Evolutionary conservation across 768 basidiomycete species (phyloP).

Genomic region (Mycena vitilis): DNA sequence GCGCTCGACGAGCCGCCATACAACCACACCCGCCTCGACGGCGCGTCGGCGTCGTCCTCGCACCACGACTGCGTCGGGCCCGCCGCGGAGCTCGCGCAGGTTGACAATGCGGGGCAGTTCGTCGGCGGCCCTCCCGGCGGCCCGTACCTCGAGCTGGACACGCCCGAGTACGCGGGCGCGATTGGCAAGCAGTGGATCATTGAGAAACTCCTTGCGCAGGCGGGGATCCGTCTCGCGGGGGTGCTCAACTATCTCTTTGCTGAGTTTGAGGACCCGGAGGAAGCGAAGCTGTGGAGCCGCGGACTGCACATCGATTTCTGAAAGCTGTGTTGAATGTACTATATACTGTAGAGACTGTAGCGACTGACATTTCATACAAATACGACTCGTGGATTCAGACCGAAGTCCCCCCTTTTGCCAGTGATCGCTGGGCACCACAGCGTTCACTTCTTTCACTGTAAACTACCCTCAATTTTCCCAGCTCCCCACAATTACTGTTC

Average conservation of each 20-base stretch:
- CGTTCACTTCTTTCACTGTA: too few relatives aligned
- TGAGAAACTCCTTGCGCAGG: slow-evolving; percentile 86
- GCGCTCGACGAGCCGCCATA: slow-evolving; percentile 69
- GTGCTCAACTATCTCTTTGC: slow-evolving; percentile 82
- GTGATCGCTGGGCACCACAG: too few relatives aligned
- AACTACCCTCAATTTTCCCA: too few relatives aligned
- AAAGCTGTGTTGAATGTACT: not conserved
- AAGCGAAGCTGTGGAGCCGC: slow-evolving; percentile 24
- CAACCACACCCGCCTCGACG: slow-evolving; percentile 38
- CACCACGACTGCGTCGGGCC: not conserved
- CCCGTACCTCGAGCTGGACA: slow-evolving; percentile 78
- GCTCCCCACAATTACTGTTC: too few relatives aligned
- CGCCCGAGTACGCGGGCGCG: slow-evolving; percentile 78
- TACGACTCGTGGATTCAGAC: not conserved
- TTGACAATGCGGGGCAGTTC: slow-evolving; percentile 34
- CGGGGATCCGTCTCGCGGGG: slow-evolving; percentile 85
- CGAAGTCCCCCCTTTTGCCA: too few relatives aligned
- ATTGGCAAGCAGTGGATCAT: slow-evolving; percentile 77
- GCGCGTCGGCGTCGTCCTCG: slow-evolving; percentile 6
- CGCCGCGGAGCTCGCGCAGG: slow-evolving; percentile 24
- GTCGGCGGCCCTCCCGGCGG: slow-evolving; percentile 19
- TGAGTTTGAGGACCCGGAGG: slow-evolving; percentile 42
- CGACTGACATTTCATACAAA: not conserved
- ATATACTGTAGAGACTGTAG: not conserved
- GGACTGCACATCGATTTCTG: slow-evolving; percentile 23